A percentile compares a stretch with the other conserved stretches of the same genome.
phyloP scores from a whole-genome alignment of 2,329 filamentous ascomycete species.

The Phialophora tarda region DNA sequence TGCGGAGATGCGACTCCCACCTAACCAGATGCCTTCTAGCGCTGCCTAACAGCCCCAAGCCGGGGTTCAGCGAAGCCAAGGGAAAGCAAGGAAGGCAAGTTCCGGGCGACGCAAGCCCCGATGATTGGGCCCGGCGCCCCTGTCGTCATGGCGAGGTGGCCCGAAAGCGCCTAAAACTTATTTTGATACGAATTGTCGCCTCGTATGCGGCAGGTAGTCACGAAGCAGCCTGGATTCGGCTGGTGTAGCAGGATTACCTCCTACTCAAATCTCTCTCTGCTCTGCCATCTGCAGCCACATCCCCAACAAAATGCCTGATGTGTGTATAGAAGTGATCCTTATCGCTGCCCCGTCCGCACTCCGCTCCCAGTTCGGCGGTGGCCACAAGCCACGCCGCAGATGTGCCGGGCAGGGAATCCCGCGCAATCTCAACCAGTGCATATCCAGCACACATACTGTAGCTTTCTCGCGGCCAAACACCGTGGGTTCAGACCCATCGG shows the following conservation, averaged over 20 bases:
- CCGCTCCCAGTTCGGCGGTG: constrained; percentile 12
- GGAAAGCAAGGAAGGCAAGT: neutral
- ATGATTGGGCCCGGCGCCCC: neutral
- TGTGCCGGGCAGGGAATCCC: neutral
- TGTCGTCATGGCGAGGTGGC: neutral
- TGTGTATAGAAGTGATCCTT: constrained; percentile 5
- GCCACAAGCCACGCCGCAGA: constrained; percentile 5
- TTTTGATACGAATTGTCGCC: neutral
- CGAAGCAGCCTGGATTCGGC: neutral
- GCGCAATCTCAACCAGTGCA: neutral
- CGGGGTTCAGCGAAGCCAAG: neutral
- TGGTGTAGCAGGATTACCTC: neutral
- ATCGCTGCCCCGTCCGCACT: constrained; percentile 8
- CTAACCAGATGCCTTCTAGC: constrained; percentile 13
- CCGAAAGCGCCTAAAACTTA: neutral
- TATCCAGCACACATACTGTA: neutral
- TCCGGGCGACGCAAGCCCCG: neutral
- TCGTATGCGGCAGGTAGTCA: neutral
- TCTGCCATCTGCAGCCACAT: constrained; percentile 8
- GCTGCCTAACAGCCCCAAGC: neutral
- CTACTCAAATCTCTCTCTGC: neutral
- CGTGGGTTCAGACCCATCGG: neutral
- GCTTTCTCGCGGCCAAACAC: neutral
- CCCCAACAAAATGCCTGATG: constrained; percentile 1
- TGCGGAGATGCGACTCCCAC: constrained; percentile 6